Evolutionary conservation across 2,329 filamentous ascomycete species (phyloP).

Genomic region (Simplicillium aogashimaense): DNA sequence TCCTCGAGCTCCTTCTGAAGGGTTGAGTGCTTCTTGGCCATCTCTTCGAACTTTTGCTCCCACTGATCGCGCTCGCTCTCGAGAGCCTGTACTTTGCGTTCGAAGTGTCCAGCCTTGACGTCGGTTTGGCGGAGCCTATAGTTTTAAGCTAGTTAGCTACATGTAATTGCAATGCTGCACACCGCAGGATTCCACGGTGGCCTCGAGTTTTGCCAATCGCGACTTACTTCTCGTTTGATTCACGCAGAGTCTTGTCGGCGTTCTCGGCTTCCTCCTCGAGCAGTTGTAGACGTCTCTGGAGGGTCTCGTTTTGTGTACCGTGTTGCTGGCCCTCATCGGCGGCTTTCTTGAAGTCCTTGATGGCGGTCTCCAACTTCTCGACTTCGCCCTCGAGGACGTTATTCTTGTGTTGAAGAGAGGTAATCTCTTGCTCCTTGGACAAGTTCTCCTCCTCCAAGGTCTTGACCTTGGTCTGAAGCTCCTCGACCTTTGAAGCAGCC

Average conservation of each 20-base stretch:
- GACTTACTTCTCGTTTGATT: slow-evolving; percentile 98
- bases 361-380: slow-evolving; percentile 77
- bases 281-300: slow-evolving; percentile 86
- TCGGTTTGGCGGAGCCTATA: slow-evolving; percentile 93
- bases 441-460: slow-evolving; percentile 88
- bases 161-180: not conserved
- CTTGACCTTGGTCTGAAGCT: slow-evolving; percentile 83
- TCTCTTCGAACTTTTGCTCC: slow-evolving; percentile 98
- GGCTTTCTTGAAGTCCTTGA: slow-evolving; percentile 81
- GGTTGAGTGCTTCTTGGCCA: slow-evolving; percentile 76
- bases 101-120: slow-evolving; percentile 97
- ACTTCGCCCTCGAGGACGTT: slow-evolving; percentile 80
- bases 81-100: slow-evolving; percentile 97
- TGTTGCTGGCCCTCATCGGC: slow-evolving; percentile 75
- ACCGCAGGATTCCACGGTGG: not conserved
- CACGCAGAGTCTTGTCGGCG: slow-evolving; percentile 89
- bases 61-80: slow-evolving; percentile 87
- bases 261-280: slow-evolving; percentile 97
- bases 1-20: slow-evolving; percentile 87
- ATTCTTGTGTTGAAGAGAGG: slow-evolving; percentile 92
- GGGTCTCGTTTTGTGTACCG: slow-evolving; percentile 81
- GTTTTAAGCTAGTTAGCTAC: slow-evolving; percentile 6
- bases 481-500: slow-evolving; percentile 69
- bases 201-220: not conserved
- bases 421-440: slow-evolving; percentile 96